phyloP scores from a whole-genome alignment of 768 basidiomycete genomes.

The Heimioporus sp. region DNA sequence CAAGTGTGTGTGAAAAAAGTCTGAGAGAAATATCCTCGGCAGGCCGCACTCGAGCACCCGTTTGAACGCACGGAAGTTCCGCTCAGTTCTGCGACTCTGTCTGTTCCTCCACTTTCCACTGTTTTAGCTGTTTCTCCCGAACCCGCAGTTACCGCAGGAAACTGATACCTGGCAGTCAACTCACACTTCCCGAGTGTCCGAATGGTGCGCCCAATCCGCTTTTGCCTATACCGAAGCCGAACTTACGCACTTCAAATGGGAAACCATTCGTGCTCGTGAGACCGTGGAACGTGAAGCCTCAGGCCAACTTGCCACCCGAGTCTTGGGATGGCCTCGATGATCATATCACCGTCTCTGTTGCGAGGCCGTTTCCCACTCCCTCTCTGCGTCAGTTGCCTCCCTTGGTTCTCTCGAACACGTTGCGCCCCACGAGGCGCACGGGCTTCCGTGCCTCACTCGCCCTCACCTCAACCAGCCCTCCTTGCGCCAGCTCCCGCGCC shows the following conservation, averaged over 20 bases:
- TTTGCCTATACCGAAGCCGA: slow-evolving; percentile 75
- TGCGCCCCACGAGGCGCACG: slow-evolving; percentile 26
- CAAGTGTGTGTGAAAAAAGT: no score
- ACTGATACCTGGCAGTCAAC: slow-evolving; percentile 61
- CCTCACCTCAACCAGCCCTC: slow-evolving; percentile 25
- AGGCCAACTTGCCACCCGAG: slow-evolving; percentile 22
- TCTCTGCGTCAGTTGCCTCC: slow-evolving; percentile 18
- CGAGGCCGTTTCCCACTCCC: slow-evolving; percentile 16
- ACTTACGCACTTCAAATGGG: slow-evolving; percentile 70
- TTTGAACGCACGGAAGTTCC: slow-evolving; percentile 26
- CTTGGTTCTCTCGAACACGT: slow-evolving; percentile 16
- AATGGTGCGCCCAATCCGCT: slow-evolving; percentile 73
- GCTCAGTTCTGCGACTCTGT: slow-evolving; percentile 4
- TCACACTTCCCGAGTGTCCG: slow-evolving; percentile 64
- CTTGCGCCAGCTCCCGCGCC: slow-evolving; percentile 12
- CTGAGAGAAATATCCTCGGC: background rate
- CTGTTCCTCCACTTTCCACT: background rate
- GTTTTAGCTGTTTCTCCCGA: background rate
- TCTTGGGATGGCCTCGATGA: slow-evolving; percentile 24
- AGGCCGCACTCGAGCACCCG: slow-evolving; percentile 27
- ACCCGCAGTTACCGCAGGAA: slow-evolving; percentile 1
- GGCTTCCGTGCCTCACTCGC: slow-evolving; percentile 52
- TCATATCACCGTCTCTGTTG: slow-evolving; percentile 21
- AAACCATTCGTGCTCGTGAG: slow-evolving; percentile 46
- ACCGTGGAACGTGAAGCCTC: slow-evolving; percentile 44